A percentile compares a stretch with the other conserved stretches of the same genome.
Evolutionary conservation across 495 filamentous ascomycete species (phyloP).

Genomic region (Penicillium steckii): DNA sequence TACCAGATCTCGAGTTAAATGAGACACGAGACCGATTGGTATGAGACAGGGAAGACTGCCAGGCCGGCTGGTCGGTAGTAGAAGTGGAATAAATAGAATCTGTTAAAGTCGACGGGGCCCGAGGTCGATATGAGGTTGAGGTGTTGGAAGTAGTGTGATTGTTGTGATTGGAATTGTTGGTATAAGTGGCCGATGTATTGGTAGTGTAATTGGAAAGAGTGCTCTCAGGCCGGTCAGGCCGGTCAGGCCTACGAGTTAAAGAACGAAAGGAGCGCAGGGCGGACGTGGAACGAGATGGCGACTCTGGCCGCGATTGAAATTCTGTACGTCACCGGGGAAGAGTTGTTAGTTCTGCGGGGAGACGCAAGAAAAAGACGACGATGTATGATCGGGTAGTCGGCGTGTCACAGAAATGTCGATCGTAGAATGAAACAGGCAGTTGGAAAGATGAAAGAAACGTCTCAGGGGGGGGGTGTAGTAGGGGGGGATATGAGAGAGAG

Average conservation of each 20-base stretch:
- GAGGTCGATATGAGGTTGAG: slow-evolving; percentile 22
- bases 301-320: slow-evolving; percentile 31
- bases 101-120: slow-evolving; percentile 27
- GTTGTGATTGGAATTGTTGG: slow-evolving; percentile 1
- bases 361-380: slow-evolving; percentile 7
- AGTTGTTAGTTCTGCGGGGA: slow-evolving; percentile 22
- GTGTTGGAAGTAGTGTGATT: too few relatives aligned
- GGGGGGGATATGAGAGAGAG: not conserved
- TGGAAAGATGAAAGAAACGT: slow-evolving; percentile 3
- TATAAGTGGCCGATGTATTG: slow-evolving; percentile 1
- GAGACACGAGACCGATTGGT: slow-evolving; percentile 42
- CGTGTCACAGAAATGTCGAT: not conserved
- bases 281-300: slow-evolving; percentile 37
- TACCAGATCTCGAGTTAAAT: slow-evolving; percentile 48
- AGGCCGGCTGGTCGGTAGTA: slow-evolving; percentile 16
- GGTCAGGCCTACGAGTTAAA: slow-evolving; percentile 27
- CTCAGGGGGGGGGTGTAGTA: not conserved
- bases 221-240: slow-evolving; percentile 34
- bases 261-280: slow-evolving; percentile 36
- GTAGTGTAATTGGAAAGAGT: slow-evolving; percentile 29
- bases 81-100: slow-evolving; percentile 24
- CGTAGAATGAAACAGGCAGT: slow-evolving; percentile 1
- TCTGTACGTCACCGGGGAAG: slow-evolving; percentile 28
- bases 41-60: slow-evolving; percentile 13
- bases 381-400: slow-evolving; percentile 6